Base-by-base conservation (phyloP, 2,329 filamentous ascomycete genomes). In the Waltergamsia citrina region DNA sequence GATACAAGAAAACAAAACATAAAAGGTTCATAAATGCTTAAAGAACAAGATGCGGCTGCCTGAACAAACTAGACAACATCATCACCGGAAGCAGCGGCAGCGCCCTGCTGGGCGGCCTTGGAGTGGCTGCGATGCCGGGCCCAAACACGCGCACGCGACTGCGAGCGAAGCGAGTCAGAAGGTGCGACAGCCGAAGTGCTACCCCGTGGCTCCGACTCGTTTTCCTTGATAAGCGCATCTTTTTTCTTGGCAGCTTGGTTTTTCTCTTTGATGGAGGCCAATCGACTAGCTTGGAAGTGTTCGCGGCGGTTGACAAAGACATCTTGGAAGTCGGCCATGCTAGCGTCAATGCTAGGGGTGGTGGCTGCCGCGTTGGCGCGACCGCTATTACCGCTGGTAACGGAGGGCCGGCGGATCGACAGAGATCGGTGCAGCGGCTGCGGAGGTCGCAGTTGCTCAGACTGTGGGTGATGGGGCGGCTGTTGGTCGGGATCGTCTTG, bases 241-340 rank as follows among this genome's bases (percentile, higher is more conserved):
- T 56, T 53, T 6, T 38, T 41, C 19, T 36, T 47, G 2, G 46
- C 35, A 9, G 53, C 55, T 2, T 47, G 43, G 14, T 59, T 49
- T 39, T 60, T 61, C 33, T 61, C 58, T 8, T 53, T 41, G 34
- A 60, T 61, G 2, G 54, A 59, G 2, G 53, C 54, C 25, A 59
- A 52, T 4, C 58, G 54, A 3, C 56, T 51, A 6, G 54, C 53
- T 1, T 48, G 49, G 5, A 52, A 34, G 3, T 54, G 49, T 4
- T 63, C 51, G 22, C 55, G 57, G 19, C 65, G 62, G 29, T 51
- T 56, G 19, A 60, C 57, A 32, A 66, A 69, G 1, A 69, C 61
- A 34, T 69, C 60, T 36, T 62, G 54, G 51, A 63, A 64, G 42
- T 69, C 53, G 24, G 53, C 52, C 31, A 59, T 48, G 10, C 43